Evolutionary conservation across 106 monocot species (phyloP).

Genomic region (Platanthera zijinensis): DNA sequence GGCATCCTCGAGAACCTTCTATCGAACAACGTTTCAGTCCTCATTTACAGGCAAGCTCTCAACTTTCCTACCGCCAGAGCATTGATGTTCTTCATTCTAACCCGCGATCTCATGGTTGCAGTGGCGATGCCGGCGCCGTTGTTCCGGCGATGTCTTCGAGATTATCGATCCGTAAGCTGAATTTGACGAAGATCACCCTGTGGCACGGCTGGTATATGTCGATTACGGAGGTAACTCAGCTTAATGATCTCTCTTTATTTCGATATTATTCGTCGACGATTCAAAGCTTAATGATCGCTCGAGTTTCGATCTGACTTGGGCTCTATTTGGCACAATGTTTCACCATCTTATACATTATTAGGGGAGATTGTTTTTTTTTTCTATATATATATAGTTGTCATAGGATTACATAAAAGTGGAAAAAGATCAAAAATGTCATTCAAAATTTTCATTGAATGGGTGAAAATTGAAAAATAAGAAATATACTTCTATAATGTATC

Average conservation of each 20-base stretch:
- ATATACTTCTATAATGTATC: no score
- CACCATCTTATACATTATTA: no score
- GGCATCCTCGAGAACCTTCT: conserved; percentile 7
- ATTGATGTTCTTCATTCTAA: background rate
- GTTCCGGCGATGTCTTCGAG: conserved; percentile 10
- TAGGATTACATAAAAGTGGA: no score
- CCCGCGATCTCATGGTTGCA: background rate
- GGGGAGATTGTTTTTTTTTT: background rate
- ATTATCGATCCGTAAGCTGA: background rate
- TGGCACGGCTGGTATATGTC: conserved; percentile 7
- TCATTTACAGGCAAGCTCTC: conserved; percentile 12
- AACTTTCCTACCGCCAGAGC: background rate
- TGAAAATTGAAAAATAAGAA: no score
- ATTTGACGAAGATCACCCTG: background rate
- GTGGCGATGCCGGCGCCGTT: conserved; percentile 11
- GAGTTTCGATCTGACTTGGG: no score
- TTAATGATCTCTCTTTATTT: background rate
- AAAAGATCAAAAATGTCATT: no score
- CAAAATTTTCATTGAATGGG: no score
- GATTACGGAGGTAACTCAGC: background rate
- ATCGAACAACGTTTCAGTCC: background rate
- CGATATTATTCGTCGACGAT: background rate
- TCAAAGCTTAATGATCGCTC: no score
- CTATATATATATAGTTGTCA: no score
- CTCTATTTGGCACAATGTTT: no score